Conservation (phyloP, 169 alveolate species). For the Amoebophrya sp. region DNA sequence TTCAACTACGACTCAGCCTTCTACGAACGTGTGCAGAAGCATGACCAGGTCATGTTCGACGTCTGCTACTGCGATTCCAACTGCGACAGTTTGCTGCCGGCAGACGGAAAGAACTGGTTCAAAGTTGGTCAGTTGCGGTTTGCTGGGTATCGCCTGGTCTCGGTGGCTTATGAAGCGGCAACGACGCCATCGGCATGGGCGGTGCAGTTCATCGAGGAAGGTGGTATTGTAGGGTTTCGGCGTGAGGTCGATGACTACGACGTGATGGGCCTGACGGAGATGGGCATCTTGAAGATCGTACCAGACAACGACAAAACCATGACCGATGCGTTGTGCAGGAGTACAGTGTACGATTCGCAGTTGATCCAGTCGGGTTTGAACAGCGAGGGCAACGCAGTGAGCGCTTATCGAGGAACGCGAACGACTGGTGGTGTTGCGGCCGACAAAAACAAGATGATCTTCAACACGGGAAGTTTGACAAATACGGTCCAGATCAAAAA, state of each 20-base stretch:
- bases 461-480: background rate
- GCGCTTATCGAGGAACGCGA: background rate
- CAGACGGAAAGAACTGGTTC: slow-evolving; percentile 8
- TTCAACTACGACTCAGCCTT: background rate
- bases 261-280: slow-evolving; percentile 24
- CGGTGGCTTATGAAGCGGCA: background rate
- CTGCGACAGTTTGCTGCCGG: background rate
- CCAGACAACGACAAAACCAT: background rate
- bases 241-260: background rate
- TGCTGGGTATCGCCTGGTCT: background rate
- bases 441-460: slow-evolving; percentile 21
- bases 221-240: background rate
- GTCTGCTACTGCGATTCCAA: background rate
- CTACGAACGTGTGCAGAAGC: slow-evolving; percentile 16
- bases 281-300: background rate
- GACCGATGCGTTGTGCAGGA: background rate
- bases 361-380: background rate
- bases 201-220: slow-evolving; percentile 18
- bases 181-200: background rate
- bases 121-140: slow-evolving; percentile 7
- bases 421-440: slow-evolving; percentile 2
- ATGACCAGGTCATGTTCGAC: slow-evolving; percentile 15
- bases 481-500: background rate
- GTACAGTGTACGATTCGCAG: background rate
- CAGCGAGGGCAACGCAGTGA: background rate